Percentiles rank a stretch among this genome's conserved stretches.
phyloP scores from a whole-genome alignment of 78 protist species.

The Isochrysis galbana region DNA sequence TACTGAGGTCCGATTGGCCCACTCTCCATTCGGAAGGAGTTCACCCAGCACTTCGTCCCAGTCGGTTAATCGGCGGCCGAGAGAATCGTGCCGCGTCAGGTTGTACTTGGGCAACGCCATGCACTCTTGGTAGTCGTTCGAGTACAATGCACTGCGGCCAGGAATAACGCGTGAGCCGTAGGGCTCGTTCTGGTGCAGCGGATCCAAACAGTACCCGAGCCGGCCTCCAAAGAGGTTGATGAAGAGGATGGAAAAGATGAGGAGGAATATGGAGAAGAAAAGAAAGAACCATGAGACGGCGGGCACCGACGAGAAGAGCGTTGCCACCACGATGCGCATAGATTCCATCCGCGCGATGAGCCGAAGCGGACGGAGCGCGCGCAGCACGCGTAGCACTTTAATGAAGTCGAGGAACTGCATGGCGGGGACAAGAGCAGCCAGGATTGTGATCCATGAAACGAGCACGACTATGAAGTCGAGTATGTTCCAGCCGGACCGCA shows the following conservation, averaged over 20 bases:
- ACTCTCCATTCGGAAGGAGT: too few relatives aligned
- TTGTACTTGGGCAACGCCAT: neutral
- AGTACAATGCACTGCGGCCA: neutral
- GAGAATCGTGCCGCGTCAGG: neutral
- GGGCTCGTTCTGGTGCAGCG: neutral
- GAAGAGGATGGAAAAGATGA: conserved; percentile 56
- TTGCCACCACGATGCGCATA: neutral
- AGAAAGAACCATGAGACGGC: conserved; percentile 32
- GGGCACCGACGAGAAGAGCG: conserved; percentile 38
- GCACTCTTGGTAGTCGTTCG: neutral
- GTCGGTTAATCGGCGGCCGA: neutral
- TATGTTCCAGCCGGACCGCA: conserved; percentile 12
- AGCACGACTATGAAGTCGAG: neutral
- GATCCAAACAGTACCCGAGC: neutral
- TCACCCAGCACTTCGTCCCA: too few relatives aligned
- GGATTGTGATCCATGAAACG: neutral
- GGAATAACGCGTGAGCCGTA: neutral
- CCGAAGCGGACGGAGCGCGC: conserved; percentile 76
- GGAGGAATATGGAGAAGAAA: conserved; percentile 28
- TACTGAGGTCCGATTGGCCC: too few relatives aligned
- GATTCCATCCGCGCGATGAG: conserved; percentile 28
- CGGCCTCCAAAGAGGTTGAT: conserved; percentile 33
- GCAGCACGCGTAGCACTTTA: neutral
- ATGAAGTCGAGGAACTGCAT: neutral
- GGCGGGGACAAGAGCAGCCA: neutral